Evolutionary conservation across 2,329 filamentous ascomycete genomes (phyloP), one percentile per base, ranked within the genome.

Genomic region (Aspergillus costaricaensis): DNA sequence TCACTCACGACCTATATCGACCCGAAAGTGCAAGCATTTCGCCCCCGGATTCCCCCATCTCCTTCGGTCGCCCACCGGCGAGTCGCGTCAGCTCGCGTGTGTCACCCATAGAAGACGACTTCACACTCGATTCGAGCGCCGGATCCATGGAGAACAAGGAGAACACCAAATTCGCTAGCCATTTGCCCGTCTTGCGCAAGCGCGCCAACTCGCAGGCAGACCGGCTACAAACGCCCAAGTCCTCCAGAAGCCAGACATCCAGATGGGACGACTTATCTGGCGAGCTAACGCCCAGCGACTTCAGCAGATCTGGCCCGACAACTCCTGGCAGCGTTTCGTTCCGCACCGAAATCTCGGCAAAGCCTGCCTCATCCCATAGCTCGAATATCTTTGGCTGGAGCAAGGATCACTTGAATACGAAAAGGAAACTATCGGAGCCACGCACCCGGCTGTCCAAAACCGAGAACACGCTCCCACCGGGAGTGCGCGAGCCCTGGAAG

Each of bases 241-340:
- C 62, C 14, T 36, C 47, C 14, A 53, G 12, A 41, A 43, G 12
- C 17, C 23, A 60, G 53, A 47, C 59, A 43, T 72, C 73, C n/a
- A 65, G 65, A 67, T 90, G 87, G 87, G 87, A 91, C 74, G 83
- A 84, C 51, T 85, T 84, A 70, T 88, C 88, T 3, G 88, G 86
- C 8, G 88, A 90, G 68, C 85, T 86, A 41, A 88, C 85, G 5
- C 82, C 79, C n/a, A 83, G 78, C 57, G 75, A 81, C 19, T 81
- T 78, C 51, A 86, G 86, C 14, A 84, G 81, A 60, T 77, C 83
- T 25, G 82, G 82, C 41, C 85, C 85, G 62, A 82, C 85, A 25
- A 84, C 82, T 62, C 84, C 87, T 17, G 81, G 82, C 32, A 66
- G 61, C 44, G 58, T 66, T 7, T 66, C 61, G 32, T 72, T 72